Base-by-base conservation (phyloP, 768 basidiomycete species). In the Hygrophorus russula region DNA sequence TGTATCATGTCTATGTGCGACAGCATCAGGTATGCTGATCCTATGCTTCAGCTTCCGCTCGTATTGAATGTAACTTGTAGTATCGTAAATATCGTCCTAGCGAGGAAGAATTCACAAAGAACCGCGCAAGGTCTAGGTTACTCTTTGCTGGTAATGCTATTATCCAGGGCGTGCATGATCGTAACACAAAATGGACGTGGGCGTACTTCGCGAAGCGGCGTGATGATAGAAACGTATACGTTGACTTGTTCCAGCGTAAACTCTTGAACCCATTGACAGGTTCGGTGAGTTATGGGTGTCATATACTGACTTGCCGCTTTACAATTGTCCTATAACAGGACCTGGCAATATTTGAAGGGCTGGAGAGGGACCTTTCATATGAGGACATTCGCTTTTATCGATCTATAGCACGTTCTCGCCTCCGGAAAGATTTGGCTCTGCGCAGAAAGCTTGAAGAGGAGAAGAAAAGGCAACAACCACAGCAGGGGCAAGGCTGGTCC, bases 311-410 rank as follows among this genome's bases (percentile, higher is more conserved):
- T n/a, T 24, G 4, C 13, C 11, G 36, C 19, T 19, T 12, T 24
- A n/a, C 37, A 30, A 46, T 15, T 20, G n/a, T 31, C 12, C 20
- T 36, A 27, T 48, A 24, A 37, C 41, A 84, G 81, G 80, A 82
- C 45, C 42, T 60, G 30, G 55, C 60, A 49, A 63, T 55, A 5
- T 64, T 93, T 24, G 73, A 80, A 36, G 66, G 61, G 0, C 64
- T 98, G 44, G 96, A 99, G 59, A 67, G 59, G 50, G 90, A 89
- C 57, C 70, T 98, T 20, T 73, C 80, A 0, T 98, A 97, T 52
- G 90, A 94, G 59, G 96, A 98, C 54, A 81, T 99, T 40, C 82
- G 94, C 3, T 96, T 97, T 63, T 99, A 98, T 64, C 80, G 96
- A 27, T 97, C 92, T 3, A 89, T 98, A 47, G 88, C 91, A 0